A percentile compares a stretch with the other conserved stretches of the same genome.
These are phyloP conservation scores for Scopulariopsis brevicaulis DNA, from an alignment of 2,329 filamentous ascomycete genomes.

Conservation along the genomic window DNA sequence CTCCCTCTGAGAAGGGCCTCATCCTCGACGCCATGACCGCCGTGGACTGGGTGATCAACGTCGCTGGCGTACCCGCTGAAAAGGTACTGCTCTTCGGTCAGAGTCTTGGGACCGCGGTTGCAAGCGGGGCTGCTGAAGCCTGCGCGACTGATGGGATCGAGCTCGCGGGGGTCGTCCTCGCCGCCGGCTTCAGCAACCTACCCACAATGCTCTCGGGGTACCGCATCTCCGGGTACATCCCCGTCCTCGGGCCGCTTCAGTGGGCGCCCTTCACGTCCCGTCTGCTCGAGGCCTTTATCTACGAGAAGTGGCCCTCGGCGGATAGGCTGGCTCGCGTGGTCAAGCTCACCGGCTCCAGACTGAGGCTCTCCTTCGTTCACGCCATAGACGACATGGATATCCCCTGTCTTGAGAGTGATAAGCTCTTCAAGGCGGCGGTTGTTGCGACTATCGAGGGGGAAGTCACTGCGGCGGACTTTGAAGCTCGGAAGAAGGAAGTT, in stretches of 20 bases:
- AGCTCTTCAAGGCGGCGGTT: constrained; percentile 49
- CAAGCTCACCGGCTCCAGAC: constrained; percentile 32
- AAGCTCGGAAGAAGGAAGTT: constrained; percentile 30
- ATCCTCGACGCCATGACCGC: constrained; percentile 67
- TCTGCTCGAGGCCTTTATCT: constrained; percentile 52
- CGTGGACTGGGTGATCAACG: constrained; percentile 59
- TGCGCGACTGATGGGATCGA: constrained; percentile 50
- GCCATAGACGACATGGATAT: constrained; percentile 76
- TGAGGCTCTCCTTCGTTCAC: constrained; percentile 66
- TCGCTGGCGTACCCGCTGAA: constrained; percentile 51
- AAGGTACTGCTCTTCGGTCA: constrained; percentile 78
- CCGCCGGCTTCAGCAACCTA: constrained; percentile 69
- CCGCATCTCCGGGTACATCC: constrained; percentile 65
- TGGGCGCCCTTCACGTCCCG: constrained; percentile 11
- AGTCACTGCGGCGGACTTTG: constrained; percentile 24
- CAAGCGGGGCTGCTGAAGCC: constrained; percentile 60
- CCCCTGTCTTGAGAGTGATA: constrained; percentile 57
- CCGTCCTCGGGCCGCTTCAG: constrained; percentile 62
- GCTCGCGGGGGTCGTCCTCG: constrained; percentile 70
- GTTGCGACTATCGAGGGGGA: constrained; percentile 30
- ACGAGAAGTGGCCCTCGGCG: constrained; percentile 74
- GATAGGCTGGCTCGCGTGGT: constrained; percentile 50
- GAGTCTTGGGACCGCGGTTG: constrained; percentile 79
- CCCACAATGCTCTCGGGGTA: constrained; percentile 66
- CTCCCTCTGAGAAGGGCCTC: constrained; percentile 68